Evolutionary conservation across 345 rosid species (phyloP).

Genomic region (Acer saccharum): DNA sequence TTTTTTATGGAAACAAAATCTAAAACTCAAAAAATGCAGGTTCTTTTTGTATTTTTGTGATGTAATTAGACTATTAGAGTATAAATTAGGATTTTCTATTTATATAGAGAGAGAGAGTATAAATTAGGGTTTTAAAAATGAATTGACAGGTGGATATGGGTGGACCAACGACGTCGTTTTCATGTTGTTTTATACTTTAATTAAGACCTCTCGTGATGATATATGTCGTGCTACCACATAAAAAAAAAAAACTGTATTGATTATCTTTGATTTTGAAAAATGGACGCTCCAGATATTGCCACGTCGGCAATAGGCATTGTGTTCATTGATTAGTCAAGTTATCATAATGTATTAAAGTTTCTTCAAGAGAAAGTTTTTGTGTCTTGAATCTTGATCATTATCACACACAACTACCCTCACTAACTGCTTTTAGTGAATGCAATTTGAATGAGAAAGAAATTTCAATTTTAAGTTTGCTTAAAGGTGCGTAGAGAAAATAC

Average conservation of each 20-base stretch:
- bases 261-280: too few species aligned
- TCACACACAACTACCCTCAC: not conserved
- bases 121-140: not conserved
- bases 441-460: not conserved
- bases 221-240: too few species aligned
- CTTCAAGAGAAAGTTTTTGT: not conserved
- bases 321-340: not conserved
- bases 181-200: not conserved
- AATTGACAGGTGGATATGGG: not conserved
- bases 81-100: too few species aligned
- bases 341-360: too few species aligned
- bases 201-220: too few species aligned
- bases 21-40: too few species aligned
- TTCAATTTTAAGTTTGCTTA: not conserved
- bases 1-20: too few species aligned
- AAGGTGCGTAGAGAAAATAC: not conserved
- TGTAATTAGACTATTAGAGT: too few species aligned
- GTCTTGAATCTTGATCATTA: not conserved
- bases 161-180: not conserved
- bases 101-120: too few species aligned
- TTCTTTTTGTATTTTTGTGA: too few species aligned
- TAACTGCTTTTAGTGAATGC: not conserved
- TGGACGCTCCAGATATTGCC: not conserved
- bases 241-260: too few species aligned
- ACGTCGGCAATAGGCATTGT: not conserved